A percentile compares a stretch with the other conserved stretches of the same genome.
Evolutionary conservation across 352 stramenopile species (phyloP).

Genomic region (Phytophthora ohioensis): DNA sequence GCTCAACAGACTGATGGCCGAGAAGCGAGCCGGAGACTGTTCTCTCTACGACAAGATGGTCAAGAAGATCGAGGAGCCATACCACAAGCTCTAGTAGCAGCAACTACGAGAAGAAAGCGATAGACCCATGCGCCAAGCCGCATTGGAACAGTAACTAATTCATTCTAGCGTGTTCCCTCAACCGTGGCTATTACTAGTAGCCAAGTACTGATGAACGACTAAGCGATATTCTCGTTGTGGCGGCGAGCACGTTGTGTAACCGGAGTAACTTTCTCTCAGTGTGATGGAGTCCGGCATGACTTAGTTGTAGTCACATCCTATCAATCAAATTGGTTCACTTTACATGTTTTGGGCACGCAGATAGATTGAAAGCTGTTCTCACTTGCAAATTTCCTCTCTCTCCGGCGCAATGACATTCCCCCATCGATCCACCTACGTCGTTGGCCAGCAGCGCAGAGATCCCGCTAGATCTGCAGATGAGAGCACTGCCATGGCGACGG

Average conservation of each 20-base stretch:
- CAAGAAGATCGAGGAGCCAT: conserved; percentile 81
- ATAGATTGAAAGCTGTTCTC: neutral
- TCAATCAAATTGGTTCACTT: no score
- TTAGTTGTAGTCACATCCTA: no score
- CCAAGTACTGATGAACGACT: no score
- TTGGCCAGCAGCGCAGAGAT: conserved; percentile 49
- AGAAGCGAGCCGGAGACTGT: conserved; percentile 69
- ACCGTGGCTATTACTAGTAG: no score
- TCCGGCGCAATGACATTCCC: conserved; percentile 62
- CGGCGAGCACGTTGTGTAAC: no score
- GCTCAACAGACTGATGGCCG: conserved; percentile 72
- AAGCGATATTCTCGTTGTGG: no score
- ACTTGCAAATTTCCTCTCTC: conserved; percentile 22
- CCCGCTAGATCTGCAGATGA: conserved; percentile 19
- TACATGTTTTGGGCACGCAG: no score
- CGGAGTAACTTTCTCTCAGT: no score
- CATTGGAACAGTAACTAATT: neutral
- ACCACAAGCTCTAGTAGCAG: conserved; percentile 50
- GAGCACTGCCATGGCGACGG: conserved; percentile 8
- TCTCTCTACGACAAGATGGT: conserved; percentile 82
- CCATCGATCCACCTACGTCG: conserved; percentile 61
- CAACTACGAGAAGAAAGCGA: conserved; percentile 7
- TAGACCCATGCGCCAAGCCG: neutral
- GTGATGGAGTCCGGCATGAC: no score
- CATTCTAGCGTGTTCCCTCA: no score